Evolutionary conservation across 2,329 filamentous ascomycete genomes (phyloP).

Genomic region (Trichoderma koningii): DNA sequence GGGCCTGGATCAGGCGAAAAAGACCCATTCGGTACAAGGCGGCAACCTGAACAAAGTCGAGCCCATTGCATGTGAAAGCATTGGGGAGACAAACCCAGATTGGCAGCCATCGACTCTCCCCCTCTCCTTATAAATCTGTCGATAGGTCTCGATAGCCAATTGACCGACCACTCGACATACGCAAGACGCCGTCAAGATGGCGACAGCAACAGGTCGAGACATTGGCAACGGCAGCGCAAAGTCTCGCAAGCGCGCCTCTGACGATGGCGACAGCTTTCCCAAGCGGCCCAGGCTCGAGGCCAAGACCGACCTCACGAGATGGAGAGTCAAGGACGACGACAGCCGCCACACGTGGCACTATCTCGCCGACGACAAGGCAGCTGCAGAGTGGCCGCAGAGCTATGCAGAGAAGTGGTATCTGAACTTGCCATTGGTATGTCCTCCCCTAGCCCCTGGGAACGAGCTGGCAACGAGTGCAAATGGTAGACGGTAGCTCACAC

Average conservation of each 20-base stretch:
- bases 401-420: slow-evolving; percentile 88
- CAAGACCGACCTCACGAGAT: slow-evolving; percentile 77
- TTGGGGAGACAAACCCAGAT: neutral
- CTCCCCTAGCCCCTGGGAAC: neutral
- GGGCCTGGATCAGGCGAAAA: neutral
- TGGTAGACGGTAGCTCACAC: neutral
- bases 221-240: slow-evolving; percentile 38
- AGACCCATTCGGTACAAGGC: too few relatives aligned
- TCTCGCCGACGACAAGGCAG: slow-evolving; percentile 70
- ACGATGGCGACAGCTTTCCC: slow-evolving; percentile 43
- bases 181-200: slow-evolving; percentile 33
- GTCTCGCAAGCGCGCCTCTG: slow-evolving; percentile 48
- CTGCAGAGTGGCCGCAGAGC: slow-evolving; percentile 79
- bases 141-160: neutral
- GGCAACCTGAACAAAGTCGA: neutral
- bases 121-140: slow-evolving; percentile 7
- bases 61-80: slow-evolving; percentile 12
- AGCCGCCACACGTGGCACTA: slow-evolving; percentile 96
- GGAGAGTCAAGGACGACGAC: slow-evolving; percentile 80
- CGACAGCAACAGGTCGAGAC: slow-evolving; percentile 37
- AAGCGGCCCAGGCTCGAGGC: slow-evolving; percentile 53
- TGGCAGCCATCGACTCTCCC: neutral
- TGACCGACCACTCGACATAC: neutral
- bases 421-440: slow-evolving; percentile 71
- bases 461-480: neutral